Percentiles rank a stretch among this genome's conserved stretches.
Conservation (phyloP, 116 monocot genomes). For the Thalassia testudinum region DNA sequence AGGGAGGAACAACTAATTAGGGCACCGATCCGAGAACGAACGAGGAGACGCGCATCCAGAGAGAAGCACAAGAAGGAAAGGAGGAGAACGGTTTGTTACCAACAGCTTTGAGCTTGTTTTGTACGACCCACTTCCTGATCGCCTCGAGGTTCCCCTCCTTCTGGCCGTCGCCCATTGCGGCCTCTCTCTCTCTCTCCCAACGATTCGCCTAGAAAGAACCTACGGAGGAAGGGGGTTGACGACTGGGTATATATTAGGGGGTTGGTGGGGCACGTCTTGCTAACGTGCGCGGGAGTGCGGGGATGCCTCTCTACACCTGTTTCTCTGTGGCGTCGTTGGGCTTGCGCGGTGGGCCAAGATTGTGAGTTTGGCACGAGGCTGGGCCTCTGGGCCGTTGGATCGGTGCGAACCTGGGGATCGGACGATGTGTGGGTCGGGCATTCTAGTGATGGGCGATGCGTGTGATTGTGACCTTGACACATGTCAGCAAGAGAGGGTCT, state of each 20-base stretch:
- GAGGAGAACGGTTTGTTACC: slow-evolving; percentile 18
- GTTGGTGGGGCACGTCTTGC: background rate
- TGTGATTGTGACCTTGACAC: too few species aligned
- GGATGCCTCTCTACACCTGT: background rate
- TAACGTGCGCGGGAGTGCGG: background rate
- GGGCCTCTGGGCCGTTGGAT: background rate
- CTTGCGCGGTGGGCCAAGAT: background rate
- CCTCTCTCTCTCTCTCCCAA: too few species aligned
- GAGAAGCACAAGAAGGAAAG: background rate
- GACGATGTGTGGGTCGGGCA: too few species aligned
- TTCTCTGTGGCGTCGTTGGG: background rate
- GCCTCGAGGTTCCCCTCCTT: slow-evolving; percentile 13
- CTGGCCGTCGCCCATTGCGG: background rate
- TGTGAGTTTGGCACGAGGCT: background rate
- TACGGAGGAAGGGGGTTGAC: background rate
- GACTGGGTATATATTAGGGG: background rate
- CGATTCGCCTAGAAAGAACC: background rate
- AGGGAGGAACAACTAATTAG: background rate
- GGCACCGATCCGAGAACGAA: background rate
- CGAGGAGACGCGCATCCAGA: background rate
- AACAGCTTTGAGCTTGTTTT: slow-evolving; percentile 71
- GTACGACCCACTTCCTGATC: slow-evolving; percentile 53
- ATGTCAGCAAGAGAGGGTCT: too few species aligned
- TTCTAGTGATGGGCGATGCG: too few species aligned
- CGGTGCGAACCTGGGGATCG: too few species aligned